Base-by-base conservation (phyloP, 2,329 filamentous ascomycete genomes). In the Diaporthe citrichinensis region DNA sequence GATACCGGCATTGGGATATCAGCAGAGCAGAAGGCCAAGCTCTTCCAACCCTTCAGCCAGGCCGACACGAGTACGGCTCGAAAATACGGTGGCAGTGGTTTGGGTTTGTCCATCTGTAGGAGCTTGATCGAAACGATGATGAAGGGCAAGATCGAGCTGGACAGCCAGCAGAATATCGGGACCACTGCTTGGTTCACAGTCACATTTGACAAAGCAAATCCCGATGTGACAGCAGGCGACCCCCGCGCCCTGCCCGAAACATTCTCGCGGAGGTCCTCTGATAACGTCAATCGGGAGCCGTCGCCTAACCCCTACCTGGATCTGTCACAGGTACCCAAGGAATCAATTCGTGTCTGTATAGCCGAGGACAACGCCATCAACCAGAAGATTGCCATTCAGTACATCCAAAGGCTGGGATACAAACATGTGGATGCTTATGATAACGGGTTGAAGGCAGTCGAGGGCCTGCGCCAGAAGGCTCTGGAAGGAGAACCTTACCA, bases 291-390 rank as follows among this genome's bases (percentile, higher is more conserved):
- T 76, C 83, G 84, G n/a, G 81, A 84, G 4, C 77, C 80, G 78
- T 86, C 82, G 20, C 81, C 81, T 28, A 85, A 87, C 71, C 86
- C 88, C 4, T 89, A 90, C 75, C 85, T 92, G 31, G 93, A 95
- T 81, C 88, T 98, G 6, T 93, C 92, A 25, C 88, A 89, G 74
- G 90, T 98, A 9, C 92, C 94, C 12, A 92, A 94, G 74, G 91
- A 95, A 59, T 89, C 97, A 74, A 88, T 98, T 41, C 93, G 95
- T 44, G 93, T 98, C 41, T 98, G 95, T 83, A 96, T 98, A 75
- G 96, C 96, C 0, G 96, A 98, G 81, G 96, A 98, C 85, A 98
- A 98, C 79, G 91, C 93, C 4, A 98, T 98, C 86, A 98, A 98
- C 80, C 94, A 97, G 81, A 95, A 94, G 83, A 98, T 98, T 79